Conservation (phyloP, 495 filamentous ascomycete genomes). For the Penicillium bialowiezense region DNA sequence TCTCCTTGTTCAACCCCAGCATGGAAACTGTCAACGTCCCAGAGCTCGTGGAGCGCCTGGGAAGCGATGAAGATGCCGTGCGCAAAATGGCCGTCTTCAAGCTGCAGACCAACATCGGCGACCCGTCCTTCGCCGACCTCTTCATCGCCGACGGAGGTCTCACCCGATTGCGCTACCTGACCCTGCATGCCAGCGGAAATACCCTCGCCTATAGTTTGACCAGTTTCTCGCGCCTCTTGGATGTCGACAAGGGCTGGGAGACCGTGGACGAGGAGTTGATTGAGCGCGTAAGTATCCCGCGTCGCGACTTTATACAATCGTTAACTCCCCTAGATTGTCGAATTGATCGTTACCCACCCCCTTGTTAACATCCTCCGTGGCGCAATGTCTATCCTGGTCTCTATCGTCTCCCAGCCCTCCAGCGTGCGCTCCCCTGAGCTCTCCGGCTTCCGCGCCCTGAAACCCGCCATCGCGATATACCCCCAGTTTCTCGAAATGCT, state of each 20-base stretch:
- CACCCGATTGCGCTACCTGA: conserved; percentile 72
- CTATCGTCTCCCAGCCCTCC: conserved; percentile 83
- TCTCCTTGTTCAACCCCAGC: conserved; percentile 1
- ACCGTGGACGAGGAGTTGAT: conserved; percentile 65
- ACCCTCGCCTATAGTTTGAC: conserved; percentile 93
- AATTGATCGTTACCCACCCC: conserved; percentile 91
- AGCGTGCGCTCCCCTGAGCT: conserved; percentile 40
- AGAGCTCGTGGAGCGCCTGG: conserved; percentile 66
- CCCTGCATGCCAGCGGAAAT: conserved; percentile 82
- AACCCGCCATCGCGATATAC: conserved; percentile 85
- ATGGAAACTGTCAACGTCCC: conserved; percentile 61
- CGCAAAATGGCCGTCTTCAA: conserved; percentile 99
- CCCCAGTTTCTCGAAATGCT: conserved; percentile 94
- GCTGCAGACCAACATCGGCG: conserved; percentile 87
- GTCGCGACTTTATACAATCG: background rate
- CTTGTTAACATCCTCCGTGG: conserved; percentile 96
- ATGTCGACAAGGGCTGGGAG: conserved; percentile 98
- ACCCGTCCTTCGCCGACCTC: conserved; percentile 93
- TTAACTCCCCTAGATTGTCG: conserved; percentile 62
- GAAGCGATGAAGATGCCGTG: conserved; percentile 80
- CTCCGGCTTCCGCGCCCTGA: conserved; percentile 86
- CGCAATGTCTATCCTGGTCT: conserved; percentile 93
- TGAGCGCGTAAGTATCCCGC: conserved; percentile 52
- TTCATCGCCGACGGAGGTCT: conserved; percentile 91
- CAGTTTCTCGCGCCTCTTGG: conserved; percentile 77